phyloP scores from a whole-genome alignment of 176 grass and related monocot species.

The Phragmites australis region DNA sequence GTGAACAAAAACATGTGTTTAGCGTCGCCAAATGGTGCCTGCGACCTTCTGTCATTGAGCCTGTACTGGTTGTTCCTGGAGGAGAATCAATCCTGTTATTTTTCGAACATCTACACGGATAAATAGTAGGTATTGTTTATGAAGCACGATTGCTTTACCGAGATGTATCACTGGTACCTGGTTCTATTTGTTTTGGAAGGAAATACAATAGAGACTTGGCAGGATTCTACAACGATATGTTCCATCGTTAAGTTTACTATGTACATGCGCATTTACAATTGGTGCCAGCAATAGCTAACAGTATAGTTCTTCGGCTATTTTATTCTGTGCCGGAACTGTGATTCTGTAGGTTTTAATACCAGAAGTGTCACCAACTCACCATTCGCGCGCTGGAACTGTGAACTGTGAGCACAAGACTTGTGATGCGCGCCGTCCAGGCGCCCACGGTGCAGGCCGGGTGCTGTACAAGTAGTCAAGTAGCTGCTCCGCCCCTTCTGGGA shows the following conservation, averaged over 20 bases:
- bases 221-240: constrained; percentile 10
- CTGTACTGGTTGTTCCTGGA: constrained; percentile 19
- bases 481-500: too few relatives aligned
- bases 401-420: too few relatives aligned
- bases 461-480: too few relatives aligned
- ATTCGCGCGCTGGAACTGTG: neutral
- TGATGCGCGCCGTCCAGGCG: too few relatives aligned
- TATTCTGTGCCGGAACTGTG: neutral
- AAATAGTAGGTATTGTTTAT: constrained; percentile 39
- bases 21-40: constrained; percentile 28
- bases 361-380: too few relatives aligned
- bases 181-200: constrained; percentile 16
- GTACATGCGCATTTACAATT: constrained; percentile 6
- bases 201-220: constrained; percentile 24
- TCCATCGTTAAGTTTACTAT: neutral
- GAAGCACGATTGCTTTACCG: constrained; percentile 30
- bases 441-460: too few relatives aligned
- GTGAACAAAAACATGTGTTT: constrained; percentile 28
- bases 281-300: neutral
- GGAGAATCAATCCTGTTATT: constrained; percentile 42
- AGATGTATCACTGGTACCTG: constrained; percentile 26
- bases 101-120: constrained; percentile 35
- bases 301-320: neutral
- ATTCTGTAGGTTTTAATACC: too few relatives aligned
- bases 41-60: constrained; percentile 44